These are phyloP conservation scores for Debaryomyces castellii DNA, from an alignment of 805 yeast species.

Conservation along the genomic window DNA sequence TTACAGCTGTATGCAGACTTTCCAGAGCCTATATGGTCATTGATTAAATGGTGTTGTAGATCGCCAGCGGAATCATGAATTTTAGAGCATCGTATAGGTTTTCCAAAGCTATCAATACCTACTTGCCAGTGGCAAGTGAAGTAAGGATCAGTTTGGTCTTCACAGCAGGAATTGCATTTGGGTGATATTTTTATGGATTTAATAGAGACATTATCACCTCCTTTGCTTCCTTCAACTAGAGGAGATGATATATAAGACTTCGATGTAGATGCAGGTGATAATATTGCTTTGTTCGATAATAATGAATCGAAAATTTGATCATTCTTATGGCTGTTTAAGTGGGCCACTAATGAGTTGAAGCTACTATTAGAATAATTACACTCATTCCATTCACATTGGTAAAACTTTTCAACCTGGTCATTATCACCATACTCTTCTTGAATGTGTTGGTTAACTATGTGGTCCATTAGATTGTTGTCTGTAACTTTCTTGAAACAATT, in stretches of 20 bases:
- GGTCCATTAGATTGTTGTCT: constrained; percentile 29
- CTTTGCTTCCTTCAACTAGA: not conserved
- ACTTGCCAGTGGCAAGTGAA: constrained; percentile 49
- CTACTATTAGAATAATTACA: constrained; percentile 61
- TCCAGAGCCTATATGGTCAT: constrained; percentile 72
- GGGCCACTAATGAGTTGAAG: constrained; percentile 55
- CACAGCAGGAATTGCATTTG: constrained; percentile 10
- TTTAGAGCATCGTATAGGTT: constrained; percentile 46
- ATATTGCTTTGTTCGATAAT: constrained; percentile 7
- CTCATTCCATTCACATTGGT: constrained; percentile 72
- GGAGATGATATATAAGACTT: constrained; percentile 8
- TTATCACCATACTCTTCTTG: constrained; percentile 40
- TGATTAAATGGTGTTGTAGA: constrained; percentile 69
- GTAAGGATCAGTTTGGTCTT: constrained; percentile 18
- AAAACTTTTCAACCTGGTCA: constrained; percentile 1
- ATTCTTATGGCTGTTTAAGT: constrained; percentile 38
- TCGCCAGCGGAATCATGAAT: constrained; percentile 54
- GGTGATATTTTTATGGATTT: constrained; percentile 35
- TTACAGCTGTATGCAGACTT: constrained; percentile 65
- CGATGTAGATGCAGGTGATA: constrained; percentile 10
- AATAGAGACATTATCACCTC: constrained; percentile 22
- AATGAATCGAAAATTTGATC: constrained; percentile 2
- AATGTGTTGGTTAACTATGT: constrained; percentile 50
- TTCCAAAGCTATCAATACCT: constrained; percentile 26
- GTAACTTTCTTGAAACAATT: constrained; percentile 49